Percentiles rank a stretch among this genome's conserved stretches.
Evolutionary conservation across 2,329 filamentous ascomycete species (phyloP).

Genomic region (Fusarium oligoseptatum): DNA sequence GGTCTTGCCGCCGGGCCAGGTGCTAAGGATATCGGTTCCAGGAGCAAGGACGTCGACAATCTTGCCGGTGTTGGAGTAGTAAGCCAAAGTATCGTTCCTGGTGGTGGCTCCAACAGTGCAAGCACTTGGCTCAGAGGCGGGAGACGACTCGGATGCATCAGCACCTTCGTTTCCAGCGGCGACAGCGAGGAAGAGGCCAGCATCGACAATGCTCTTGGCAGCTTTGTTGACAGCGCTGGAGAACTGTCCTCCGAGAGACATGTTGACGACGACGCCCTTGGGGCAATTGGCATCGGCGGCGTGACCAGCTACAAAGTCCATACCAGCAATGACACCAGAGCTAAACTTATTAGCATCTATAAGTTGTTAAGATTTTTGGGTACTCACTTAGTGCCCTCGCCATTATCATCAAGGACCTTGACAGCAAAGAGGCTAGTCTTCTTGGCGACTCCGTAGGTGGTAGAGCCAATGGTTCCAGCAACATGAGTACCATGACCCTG

Average conservation of each 20-base stretch:
- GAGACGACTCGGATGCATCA: slow-evolving; percentile 61
- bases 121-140: slow-evolving; percentile 60
- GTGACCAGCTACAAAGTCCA: slow-evolving; percentile 59
- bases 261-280: slow-evolving; percentile 65
- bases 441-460: slow-evolving; percentile 57
- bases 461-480: slow-evolving; percentile 52
- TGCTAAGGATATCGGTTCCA: slow-evolving; percentile 60
- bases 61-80: slow-evolving; percentile 66
- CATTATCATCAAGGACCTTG: slow-evolving; percentile 59
- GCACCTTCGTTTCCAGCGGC: slow-evolving; percentile 66
- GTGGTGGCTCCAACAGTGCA: slow-evolving; percentile 68
- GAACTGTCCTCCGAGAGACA: slow-evolving; percentile 66
- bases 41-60: slow-evolving; percentile 66
- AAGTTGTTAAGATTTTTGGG: too few relatives aligned
- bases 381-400: slow-evolving; percentile 47
- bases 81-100: slow-evolving; percentile 55
- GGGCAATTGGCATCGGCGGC: slow-evolving; percentile 54
- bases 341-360: slow-evolving; percentile 28
- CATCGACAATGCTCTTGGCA: slow-evolving; percentile 59
- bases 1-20: slow-evolving; percentile 60
- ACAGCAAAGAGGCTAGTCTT: slow-evolving; percentile 58
- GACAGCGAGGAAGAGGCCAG: slow-evolving; percentile 66
- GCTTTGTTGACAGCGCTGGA: slow-evolving; percentile 65
- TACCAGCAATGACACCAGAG: slow-evolving; percentile 60
- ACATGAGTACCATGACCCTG: slow-evolving; percentile 60